Conservation (phyloP, 164 flowering plant genomes). For the Hamamelis virginiana region DNA sequence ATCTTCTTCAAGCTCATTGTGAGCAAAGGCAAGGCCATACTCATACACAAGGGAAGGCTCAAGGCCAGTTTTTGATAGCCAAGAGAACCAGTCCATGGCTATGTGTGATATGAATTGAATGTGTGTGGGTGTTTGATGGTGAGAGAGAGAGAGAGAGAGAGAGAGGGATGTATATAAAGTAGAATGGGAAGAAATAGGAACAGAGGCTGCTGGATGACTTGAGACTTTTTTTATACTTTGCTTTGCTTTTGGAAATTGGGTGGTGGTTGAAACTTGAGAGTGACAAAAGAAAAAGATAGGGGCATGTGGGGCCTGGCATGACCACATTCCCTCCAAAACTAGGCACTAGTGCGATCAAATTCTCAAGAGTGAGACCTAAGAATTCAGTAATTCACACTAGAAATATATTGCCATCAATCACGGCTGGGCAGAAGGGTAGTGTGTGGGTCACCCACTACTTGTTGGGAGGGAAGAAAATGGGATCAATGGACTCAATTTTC, state of each 20-base stretch:
- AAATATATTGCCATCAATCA: constrained; percentile 11
- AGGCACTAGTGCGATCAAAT: neutral
- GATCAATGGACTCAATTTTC: too few species aligned
- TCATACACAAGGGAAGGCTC: constrained; percentile 53
- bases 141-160: neutral
- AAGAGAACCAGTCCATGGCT: constrained; percentile 60
- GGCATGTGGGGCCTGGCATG: constrained; percentile 9
- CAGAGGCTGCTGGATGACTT: constrained; percentile 3
- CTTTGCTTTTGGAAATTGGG: neutral
- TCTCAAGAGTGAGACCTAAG: constrained; percentile 3
- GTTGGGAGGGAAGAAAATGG: too few species aligned
- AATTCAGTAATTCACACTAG: neutral
- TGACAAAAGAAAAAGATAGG: constrained; percentile 26
- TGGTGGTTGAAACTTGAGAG: constrained; percentile 28
- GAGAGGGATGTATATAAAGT: constrained; percentile 10
- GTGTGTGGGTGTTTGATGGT: neutral
- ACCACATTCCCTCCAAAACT: constrained; percentile 8
- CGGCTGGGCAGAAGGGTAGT: too few species aligned
- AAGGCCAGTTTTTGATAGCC: constrained; percentile 56
- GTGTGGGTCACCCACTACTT: too few species aligned
- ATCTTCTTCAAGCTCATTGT: constrained; percentile 62
- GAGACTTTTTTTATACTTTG: neutral
- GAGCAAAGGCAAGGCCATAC: constrained; percentile 48
- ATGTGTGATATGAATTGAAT: neutral
- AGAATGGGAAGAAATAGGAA: neutral